Conservation (phyloP, 495 filamentous ascomycete species). For the Talaromyces wortmannii region DNA sequence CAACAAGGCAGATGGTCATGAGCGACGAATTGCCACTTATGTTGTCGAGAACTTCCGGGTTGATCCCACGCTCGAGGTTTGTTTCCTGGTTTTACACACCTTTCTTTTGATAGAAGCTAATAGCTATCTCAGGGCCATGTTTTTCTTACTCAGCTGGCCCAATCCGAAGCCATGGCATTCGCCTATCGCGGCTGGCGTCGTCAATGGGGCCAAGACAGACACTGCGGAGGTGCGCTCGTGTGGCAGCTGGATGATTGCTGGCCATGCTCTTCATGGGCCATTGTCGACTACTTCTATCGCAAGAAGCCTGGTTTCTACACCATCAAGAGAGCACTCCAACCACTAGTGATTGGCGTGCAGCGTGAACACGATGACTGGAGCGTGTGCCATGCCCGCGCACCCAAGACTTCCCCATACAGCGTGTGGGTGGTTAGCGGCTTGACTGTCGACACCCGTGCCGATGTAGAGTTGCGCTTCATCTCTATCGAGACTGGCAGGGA, state of each 20-base stretch:
- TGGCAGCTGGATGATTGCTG: slow-evolving; percentile 99
- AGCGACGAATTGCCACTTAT: slow-evolving; percentile 81
- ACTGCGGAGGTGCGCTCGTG: slow-evolving; percentile 80
- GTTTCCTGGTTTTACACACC: neutral
- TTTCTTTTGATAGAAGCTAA: neutral
- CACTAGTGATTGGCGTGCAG: slow-evolving; percentile 69
- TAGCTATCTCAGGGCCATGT: slow-evolving; percentile 62
- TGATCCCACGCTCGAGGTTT: slow-evolving; percentile 48
- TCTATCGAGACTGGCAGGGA: slow-evolving; percentile 65
- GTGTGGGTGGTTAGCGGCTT: slow-evolving; percentile 74
- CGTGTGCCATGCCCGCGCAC: slow-evolving; percentile 54
- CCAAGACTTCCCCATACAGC: slow-evolving; percentile 54
- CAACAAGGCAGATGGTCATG: slow-evolving; percentile 90
- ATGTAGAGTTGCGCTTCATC: slow-evolving; percentile 65
- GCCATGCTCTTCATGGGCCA: slow-evolving; percentile 83
- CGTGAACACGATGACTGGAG: slow-evolving; percentile 58
- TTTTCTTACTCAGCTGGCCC: slow-evolving; percentile 85
- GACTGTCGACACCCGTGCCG: slow-evolving; percentile 45
- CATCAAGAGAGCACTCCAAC: slow-evolving; percentile 73
- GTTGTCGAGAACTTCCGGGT: slow-evolving; percentile 77
- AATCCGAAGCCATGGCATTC: slow-evolving; percentile 80
- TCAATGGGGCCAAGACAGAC: slow-evolving; percentile 75
- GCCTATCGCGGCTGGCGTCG: slow-evolving; percentile 91
- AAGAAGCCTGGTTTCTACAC: slow-evolving; percentile 85
- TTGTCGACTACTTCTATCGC: slow-evolving; percentile 79